These are phyloP conservation scores for Microthlaspi erraticum DNA, from an alignment of 345 rosid species.

Conservation along the genomic window DNA sequence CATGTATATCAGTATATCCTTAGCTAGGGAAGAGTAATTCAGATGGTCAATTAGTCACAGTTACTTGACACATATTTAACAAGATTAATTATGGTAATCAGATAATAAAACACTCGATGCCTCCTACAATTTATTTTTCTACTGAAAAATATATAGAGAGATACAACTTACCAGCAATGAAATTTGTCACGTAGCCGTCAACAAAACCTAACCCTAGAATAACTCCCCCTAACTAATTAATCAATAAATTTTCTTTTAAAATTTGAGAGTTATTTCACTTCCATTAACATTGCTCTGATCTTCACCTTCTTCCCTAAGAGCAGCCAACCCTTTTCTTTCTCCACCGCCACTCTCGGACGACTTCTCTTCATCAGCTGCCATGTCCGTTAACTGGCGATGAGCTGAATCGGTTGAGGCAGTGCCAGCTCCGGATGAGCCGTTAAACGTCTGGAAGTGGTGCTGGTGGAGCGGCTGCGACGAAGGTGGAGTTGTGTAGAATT, in stretches of 20 bases:
- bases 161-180: conserved; percentile 23
- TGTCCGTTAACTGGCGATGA: conserved; percentile 45
- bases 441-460: conserved; percentile 66
- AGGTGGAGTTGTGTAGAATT: conserved; percentile 60
- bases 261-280: conserved; percentile 89
- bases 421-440: conserved; percentile 44
- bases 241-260: conserved; percentile 39
- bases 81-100: conserved; percentile 5
- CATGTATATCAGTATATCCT: no score
- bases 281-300: conserved; percentile 67
- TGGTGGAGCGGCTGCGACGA: conserved; percentile 47
- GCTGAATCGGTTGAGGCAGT: conserved; percentile 36
- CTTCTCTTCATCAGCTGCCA: conserved; percentile 77
- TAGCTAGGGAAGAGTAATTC: not conserved
- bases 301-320: conserved; percentile 73
- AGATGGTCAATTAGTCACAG: not conserved
- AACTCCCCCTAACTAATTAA: conserved; percentile 16
- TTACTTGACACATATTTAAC: not conserved
- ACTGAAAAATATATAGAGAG: conserved; percentile 9
- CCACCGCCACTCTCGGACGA: conserved; percentile 76
- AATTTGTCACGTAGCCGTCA: conserved; percentile 30
- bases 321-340: conserved; percentile 70
- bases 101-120: conserved; percentile 18
- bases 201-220: conserved; percentile 44
- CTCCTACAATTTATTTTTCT: conserved; percentile 12